Evolutionary conservation across 306 rosid genomes (phyloP).

Genomic region (Casuarina glauca): DNA sequence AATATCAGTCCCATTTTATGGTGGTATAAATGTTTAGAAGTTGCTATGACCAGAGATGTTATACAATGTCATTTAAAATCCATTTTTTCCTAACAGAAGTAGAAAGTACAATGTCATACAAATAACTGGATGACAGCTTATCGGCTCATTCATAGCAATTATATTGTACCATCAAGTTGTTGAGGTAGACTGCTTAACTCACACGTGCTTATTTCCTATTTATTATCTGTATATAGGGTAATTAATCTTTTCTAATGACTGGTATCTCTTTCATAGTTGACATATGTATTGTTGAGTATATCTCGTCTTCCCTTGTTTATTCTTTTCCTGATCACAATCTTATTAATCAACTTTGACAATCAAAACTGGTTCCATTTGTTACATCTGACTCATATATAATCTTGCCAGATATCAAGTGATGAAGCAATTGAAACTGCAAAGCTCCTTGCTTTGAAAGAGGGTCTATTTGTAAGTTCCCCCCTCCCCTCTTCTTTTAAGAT

Average conservation of each 20-base stretch:
- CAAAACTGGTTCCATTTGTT: constrained; percentile 13
- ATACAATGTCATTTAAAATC: not conserved
- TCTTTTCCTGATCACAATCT: not conserved
- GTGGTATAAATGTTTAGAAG: not conserved
- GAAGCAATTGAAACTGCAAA: constrained; percentile 77
- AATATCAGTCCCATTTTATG: not conserved
- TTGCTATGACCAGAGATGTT: not conserved
- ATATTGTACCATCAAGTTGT: not conserved
- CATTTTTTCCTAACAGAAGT: not conserved
- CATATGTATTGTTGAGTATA: not conserved
- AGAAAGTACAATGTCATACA: not conserved
- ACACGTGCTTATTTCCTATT: constrained; percentile 2
- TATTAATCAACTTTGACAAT: not conserved
- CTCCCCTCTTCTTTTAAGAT: constrained; percentile 22
- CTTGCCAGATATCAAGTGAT: constrained; percentile 64
- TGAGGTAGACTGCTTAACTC: not conserved
- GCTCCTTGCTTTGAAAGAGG: constrained; percentile 71
- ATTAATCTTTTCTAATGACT: not conserved
- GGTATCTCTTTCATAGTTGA: not conserved
- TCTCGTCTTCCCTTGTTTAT: not conserved
- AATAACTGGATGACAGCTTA: not conserved
- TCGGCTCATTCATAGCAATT: not conserved
- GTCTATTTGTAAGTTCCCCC: constrained; percentile 67
- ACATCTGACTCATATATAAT: constrained; percentile 22
- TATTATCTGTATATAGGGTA: not conserved